Base-by-base conservation (phyloP, 129 eudicot species). In the Chrysanthemum makinoi region DNA sequence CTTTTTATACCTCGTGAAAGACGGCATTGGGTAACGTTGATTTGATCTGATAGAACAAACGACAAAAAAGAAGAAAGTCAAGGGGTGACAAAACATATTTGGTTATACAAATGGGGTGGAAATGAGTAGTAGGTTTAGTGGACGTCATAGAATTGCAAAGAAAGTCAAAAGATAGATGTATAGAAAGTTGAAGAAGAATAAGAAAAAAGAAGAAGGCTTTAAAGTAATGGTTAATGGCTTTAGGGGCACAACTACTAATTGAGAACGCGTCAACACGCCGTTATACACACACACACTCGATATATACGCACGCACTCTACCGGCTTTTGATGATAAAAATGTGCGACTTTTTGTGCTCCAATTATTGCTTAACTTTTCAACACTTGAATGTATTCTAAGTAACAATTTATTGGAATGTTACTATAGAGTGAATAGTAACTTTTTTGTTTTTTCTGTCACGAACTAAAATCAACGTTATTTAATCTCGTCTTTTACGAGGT, bases 221-320 rank as follows among this genome's bases (percentile, higher is more conserved):
- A 17, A 63, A 75, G 60, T 56, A 47, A 56, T 26, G 79, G 48
- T n/a, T 75, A 43, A 66, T 75, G 67, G 73, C 79, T 75, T 75
- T 65, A 33, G n/a, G 74, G 68, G 57, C 44, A 68, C 74, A 52
- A 59, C 74, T 76, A 47, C 74, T 47, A 4, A 17, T 46, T 0
- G 0, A 62, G 68, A 76, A 76, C 54, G 69, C 69, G 69, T 76
- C 74, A 76, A 68, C 74, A 48, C 68, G 17, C 69, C 69, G 80
- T 67, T 66, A 62, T 50, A 6, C 20, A 70, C 20, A 73, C 70
- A 75, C 74, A 16, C 72, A 52, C 65, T 52, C 71, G 17, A 35
- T 30, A 30, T 28, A 75, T 65, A 75, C 72, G 10, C 79, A 75
- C 80, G 74, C 80, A 75, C 80, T 67, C 74, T 58, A 75, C 67